Percentiles rank a stretch among this genome's conserved stretches.
phyloP scores from a whole-genome alignment of 2,329 filamentous ascomycete species.

The Diaporthe sp. region DNA sequence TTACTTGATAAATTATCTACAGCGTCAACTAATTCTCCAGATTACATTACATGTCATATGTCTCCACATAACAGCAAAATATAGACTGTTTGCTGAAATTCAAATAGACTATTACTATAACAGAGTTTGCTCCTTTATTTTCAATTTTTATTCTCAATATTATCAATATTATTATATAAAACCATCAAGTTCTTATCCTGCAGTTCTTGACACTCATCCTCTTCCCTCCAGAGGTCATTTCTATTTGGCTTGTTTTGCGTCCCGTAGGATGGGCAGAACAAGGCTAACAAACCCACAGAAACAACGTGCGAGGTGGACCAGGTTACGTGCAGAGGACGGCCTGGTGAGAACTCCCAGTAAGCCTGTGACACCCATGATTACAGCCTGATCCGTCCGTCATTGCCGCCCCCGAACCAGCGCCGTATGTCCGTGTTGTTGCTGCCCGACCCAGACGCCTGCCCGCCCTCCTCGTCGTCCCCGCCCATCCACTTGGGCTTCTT shows the following conservation, averaged over 20 bases:
- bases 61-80: background rate
- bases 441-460: conserved; percentile 44
- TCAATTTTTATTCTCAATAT: background rate
- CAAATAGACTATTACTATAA: background rate
- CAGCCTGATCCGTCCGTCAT: conserved; percentile 53
- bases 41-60: background rate
- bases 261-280: background rate
- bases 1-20: background rate
- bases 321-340: background rate
- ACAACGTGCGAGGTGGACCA: background rate
- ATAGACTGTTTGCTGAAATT: background rate
- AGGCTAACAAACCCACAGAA: background rate
- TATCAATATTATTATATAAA: background rate
- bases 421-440: conserved; percentile 61
- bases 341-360: background rate
- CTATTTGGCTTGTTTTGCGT: background rate
- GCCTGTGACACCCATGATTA: conserved; percentile 38
- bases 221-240: background rate
- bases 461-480: conserved; percentile 62
- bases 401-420: conserved; percentile 70
- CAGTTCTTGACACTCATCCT: background rate
- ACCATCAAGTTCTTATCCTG: background rate
- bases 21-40: background rate
- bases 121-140: background rate
- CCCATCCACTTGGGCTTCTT: conserved; percentile 88